Base-by-base conservation (phyloP, 2,329 filamentous ascomycete genomes). In the Aureobasidium sp. region DNA sequence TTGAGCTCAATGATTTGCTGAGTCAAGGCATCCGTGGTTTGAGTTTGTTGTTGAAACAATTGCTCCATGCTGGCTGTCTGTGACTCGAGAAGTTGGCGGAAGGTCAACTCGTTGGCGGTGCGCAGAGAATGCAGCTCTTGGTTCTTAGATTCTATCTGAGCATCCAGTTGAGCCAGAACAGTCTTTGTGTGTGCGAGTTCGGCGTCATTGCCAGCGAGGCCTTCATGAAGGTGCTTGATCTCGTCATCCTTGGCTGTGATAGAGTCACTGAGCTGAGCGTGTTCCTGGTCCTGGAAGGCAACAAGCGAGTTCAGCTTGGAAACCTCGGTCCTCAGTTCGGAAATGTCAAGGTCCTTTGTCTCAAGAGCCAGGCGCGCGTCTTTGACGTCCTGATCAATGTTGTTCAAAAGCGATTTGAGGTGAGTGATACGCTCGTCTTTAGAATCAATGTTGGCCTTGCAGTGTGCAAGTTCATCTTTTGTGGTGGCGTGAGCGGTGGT, bases 171-270 rank as follows among this genome's bases (percentile, higher is more conserved):
- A 17, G 45, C 45, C 6, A 49, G 45, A 21, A 49, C 16, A 1
- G 32, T 49, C 45, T 49, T 49, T 39, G 45, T 49, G 45, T 39
- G 32, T 34, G 34, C 32, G 16, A 49, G 45, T 34, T 49, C 45
- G 24, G 45, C 45, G 24, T 49, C 45, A 22, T 39, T 49, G 45
- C 34, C 32, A 2, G 32, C 45, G 11, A 49, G 45, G 4, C 45
- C 34, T 30, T 49, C 45, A 17, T 39, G 45, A 14, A 49, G 24
- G 16, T 49, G 34, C 34, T 38, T 49, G 24, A 49, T 38, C 21
- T 49, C 32, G 16, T 39, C 45, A 1, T 49, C 45, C 21, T 49
- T 49, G 45, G 45, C 34, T 21, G 34, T 30, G 14, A 38, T 38
- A 2, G 45, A 29, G 45, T 49, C 45, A 17, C 34, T 49, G 11